Evolutionary conservation across 139 green algal species (phyloP), one percentile per base, ranked within the genome.

Genomic region (Zygnema circumcarinatum): DNA sequence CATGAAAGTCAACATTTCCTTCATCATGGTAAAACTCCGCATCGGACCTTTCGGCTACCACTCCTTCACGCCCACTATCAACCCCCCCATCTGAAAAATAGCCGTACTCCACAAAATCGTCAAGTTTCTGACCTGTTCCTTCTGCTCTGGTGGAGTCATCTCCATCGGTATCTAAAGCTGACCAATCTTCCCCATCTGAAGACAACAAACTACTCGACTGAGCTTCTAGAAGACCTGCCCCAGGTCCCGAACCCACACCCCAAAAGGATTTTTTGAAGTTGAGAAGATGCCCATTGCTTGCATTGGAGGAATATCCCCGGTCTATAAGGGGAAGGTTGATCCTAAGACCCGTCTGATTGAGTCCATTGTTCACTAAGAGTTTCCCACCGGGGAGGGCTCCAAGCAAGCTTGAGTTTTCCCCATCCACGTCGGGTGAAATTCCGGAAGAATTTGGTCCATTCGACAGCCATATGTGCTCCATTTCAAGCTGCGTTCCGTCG

Each of bases 1-100:
- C 35, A 39, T 67, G 54, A 68, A 80, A 89, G 39, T 89, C 83
- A 53, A 86, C 80, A 83, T 80, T 40, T 29, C 36, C 35, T n/a
- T 86, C 80, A 41, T 86, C 80, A 32, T 79, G 68, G 40, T 22
- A 84, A 16, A 84, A 69, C 38, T 0, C 38, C 78, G 67, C 25
- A 47, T 67, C 21, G 25, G 7, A 22, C 25, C 78, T 7, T 36
- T 35, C 78, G 39, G 0, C 25, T 2, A 36, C n/a, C 40, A 2
- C 25, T 80, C 41, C 25, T 67, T 11, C n/a, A 25, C 0, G 72
- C 53, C 33, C 35, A 39, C 25, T 84, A 40, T 41, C 80, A 2
- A 52, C 2, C 31, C 47, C n/a, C n/a, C 1, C 16, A 11, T 78
- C 69, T 41, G 69, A 78, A 41, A 78, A 78, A 41, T 52, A 52